Evolutionary conservation across 805 yeast species (phyloP).

Genomic region (Scheffersomyces lignosus): DNA sequence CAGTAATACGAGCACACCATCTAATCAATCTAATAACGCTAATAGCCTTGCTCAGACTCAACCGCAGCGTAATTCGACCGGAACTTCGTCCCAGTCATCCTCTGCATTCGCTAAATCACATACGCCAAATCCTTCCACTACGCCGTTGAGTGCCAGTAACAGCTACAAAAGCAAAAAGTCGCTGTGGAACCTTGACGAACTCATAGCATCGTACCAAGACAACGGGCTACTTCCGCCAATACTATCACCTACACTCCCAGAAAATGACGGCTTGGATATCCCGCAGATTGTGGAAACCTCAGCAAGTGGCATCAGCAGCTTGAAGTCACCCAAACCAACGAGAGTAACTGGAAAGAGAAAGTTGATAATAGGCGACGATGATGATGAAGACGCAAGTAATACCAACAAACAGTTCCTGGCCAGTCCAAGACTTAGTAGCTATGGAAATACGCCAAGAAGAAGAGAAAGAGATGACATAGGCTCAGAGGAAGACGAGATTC

Average conservation of each 20-base stretch:
- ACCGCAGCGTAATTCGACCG: too few species aligned
- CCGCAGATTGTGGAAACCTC: not conserved
- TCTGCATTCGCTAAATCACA: too few species aligned
- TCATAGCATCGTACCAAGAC: slow-evolving; percentile 33
- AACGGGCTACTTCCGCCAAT: slow-evolving; percentile 36
- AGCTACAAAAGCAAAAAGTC: not conserved
- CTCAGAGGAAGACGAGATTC: slow-evolving; percentile 24
- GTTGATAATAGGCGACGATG: slow-evolving; percentile 1
- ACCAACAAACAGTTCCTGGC: not conserved
- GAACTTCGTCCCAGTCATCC: too few species aligned
- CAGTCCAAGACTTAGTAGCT: too few species aligned
- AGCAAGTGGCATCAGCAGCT: not conserved
- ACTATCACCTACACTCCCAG: slow-evolving; percentile 41
- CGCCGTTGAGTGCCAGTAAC: too few species aligned
- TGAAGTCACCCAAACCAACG: not conserved
- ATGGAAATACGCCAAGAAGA: too few species aligned
- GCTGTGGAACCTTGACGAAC: slow-evolving; percentile 42
- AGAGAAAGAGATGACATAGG: not conserved
- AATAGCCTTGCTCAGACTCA: not conserved
- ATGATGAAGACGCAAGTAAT: not conserved
- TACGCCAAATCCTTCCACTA: not conserved
- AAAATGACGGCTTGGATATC: not conserved
- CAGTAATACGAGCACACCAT: not conserved
- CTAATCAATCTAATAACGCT: not conserved
- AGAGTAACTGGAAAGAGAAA: not conserved